These are phyloP conservation scores for Pleodorina starrii DNA, from an alignment of 139 green algal genomes.

Conservation along the genomic window DNA sequence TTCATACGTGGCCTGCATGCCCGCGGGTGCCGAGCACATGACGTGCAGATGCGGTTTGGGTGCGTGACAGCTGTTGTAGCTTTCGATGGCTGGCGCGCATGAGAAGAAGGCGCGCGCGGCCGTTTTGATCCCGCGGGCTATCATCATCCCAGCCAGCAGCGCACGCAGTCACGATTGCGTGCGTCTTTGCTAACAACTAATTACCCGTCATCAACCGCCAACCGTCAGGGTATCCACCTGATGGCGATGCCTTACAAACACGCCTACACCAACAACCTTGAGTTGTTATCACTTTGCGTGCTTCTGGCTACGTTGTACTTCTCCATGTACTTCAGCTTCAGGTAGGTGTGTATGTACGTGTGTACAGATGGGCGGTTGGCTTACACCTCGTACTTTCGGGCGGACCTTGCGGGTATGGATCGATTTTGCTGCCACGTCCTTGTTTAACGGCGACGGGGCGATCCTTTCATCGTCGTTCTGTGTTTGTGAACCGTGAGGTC, in stretches of 20 bases:
- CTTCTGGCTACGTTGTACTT: slow-evolving; percentile 32
- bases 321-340: slow-evolving; percentile 31
- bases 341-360: background rate
- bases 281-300: background rate
- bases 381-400: background rate
- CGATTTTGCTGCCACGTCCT: background rate
- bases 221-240: slow-evolving; percentile 10
- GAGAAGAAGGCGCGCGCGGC: too few relatives aligned
- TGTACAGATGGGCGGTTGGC: too few relatives aligned
- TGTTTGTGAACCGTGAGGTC: background rate
- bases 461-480: background rate
- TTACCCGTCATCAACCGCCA: background rate
- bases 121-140: too few relatives aligned
- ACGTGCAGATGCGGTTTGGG: too few relatives aligned
- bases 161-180: too few relatives aligned
- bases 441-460: background rate
- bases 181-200: too few relatives aligned
- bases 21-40: too few relatives aligned
- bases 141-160: too few relatives aligned
- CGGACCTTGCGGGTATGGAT: background rate
- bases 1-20: too few relatives aligned
- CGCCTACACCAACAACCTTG: slow-evolving; percentile 31
- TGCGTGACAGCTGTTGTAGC: too few relatives aligned
- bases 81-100: too few relatives aligned
- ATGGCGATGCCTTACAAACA: slow-evolving; percentile 27